Percentiles rank a stretch among this genome's conserved stretches.
Conservation (phyloP, 2,329 filamentous ascomycete genomes). For the Aschersonia sp. region DNA sequence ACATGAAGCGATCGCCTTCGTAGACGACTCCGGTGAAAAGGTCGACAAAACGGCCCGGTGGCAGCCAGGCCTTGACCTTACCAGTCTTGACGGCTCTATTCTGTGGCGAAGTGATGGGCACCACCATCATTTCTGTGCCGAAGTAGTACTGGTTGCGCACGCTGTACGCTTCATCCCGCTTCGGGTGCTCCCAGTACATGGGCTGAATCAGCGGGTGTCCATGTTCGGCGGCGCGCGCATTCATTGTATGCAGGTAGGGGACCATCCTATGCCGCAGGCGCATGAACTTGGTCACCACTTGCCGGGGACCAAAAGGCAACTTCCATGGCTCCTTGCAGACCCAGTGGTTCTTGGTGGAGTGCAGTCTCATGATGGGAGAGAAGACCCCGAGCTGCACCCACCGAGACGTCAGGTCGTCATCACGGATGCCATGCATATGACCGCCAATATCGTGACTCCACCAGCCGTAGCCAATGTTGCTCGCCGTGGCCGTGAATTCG, state of each 20-base stretch:
- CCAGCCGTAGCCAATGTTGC: constrained; percentile 55
- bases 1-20: constrained; percentile 37
- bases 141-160: constrained; percentile 46
- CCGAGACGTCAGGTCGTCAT: constrained; percentile 42
- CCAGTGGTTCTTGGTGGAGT: constrained; percentile 43
- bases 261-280: constrained; percentile 42
- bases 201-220: constrained; percentile 42
- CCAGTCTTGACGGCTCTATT: constrained; percentile 30
- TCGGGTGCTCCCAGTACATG: constrained; percentile 47
- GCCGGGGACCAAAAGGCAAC: constrained; percentile 21
- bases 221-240: constrained; percentile 26
- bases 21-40: constrained; percentile 44
- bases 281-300: constrained; percentile 33
- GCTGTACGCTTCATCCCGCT: constrained; percentile 35
- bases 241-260: constrained; percentile 47
- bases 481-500: constrained; percentile 51
- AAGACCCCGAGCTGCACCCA: constrained; percentile 50
- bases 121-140: constrained; percentile 39
- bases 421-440: constrained; percentile 38
- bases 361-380: constrained; percentile 45
- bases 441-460: constrained; percentile 58
- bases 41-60: constrained; percentile 38
- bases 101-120: constrained; percentile 38
- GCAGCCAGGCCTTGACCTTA: constrained; percentile 39
- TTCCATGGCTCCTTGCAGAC: constrained; percentile 49